Conservation (phyloP, 2,329 filamentous ascomycete species). For the Fusarium denticulatum region DNA sequence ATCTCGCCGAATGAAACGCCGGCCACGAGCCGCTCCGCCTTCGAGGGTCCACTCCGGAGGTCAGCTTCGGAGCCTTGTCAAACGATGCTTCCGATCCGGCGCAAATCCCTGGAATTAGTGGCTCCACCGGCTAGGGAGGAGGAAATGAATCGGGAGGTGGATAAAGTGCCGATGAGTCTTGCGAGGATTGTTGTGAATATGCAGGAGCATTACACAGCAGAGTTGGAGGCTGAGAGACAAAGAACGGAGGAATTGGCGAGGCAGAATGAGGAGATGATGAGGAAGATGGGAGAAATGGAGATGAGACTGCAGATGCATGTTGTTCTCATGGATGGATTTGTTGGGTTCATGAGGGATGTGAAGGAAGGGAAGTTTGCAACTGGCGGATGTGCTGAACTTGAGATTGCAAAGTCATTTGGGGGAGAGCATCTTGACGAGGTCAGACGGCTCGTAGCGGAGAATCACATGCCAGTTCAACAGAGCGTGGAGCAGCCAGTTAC, state of each 20-base stretch:
- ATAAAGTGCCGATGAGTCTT: slow-evolving; percentile 16
- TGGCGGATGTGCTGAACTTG: not conserved
- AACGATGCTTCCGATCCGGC: not conserved
- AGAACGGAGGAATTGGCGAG: not conserved
- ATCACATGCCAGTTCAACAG: not conserved
- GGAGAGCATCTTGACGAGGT: slow-evolving; percentile 4
- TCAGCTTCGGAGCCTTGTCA: not conserved
- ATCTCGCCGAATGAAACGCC: slow-evolving; percentile 27
- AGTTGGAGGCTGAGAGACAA: slow-evolving; percentile 26
- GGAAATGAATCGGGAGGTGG: not conserved
- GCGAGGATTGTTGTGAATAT: slow-evolving; percentile 32
- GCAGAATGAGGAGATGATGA: slow-evolving; percentile 4
- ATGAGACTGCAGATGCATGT: slow-evolving; percentile 31
- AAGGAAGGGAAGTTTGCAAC: slow-evolving; percentile 10
- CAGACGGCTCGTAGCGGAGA: not conserved
- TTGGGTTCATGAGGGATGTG: slow-evolving; percentile 31
- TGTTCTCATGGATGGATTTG: slow-evolving; percentile 35
- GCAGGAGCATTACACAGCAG: slow-evolving; percentile 34
- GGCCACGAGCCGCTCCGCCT: slow-evolving; percentile 11
- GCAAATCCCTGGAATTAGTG: not conserved
- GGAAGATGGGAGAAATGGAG: slow-evolving; percentile 17
- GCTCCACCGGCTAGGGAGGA: accelerated
- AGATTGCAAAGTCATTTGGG: slow-evolving; percentile 21
- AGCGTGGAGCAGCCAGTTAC: not conserved
- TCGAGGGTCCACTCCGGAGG: slow-evolving; percentile 17